These are phyloP conservation scores for Euphorbia peplus DNA, from an alignment of 345 rosid species.

Conservation along the genomic window DNA sequence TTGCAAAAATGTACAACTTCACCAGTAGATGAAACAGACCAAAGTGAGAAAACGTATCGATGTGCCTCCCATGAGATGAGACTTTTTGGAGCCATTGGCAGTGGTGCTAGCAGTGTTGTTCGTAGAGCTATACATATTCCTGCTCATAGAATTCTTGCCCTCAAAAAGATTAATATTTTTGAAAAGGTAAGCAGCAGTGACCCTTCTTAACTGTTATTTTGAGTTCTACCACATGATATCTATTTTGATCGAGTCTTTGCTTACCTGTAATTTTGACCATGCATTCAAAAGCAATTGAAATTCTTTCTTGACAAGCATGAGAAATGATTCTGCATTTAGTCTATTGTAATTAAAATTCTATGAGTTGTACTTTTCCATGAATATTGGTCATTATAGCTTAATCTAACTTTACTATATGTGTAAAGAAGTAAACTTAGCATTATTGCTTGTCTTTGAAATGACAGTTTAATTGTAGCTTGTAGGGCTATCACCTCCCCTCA, in stretches of 20 bases:
- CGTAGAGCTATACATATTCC: constrained; percentile 96
- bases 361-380: neutral
- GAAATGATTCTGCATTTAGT: neutral
- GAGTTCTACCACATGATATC: neutral
- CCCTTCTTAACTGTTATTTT: neutral
- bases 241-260: neutral
- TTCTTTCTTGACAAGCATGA: neutral
- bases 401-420: neutral
- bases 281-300: neutral
- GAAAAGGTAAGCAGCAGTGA: constrained; percentile 53
- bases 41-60: constrained; percentile 60
- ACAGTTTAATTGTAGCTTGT: neutral
- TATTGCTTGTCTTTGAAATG: constrained; percentile 1
- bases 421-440: neutral
- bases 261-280: neutral
- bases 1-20: constrained; percentile 77
- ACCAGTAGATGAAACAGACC: constrained; percentile 53
- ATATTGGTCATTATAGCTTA: neutral
- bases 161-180: constrained; percentile 87
- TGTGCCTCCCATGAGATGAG: constrained; percentile 97
- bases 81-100: constrained; percentile 87
- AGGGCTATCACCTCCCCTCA: neutral
- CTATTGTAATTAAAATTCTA: neutral
- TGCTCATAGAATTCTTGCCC: constrained; percentile 71
- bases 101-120: constrained; percentile 97